These are phyloP conservation scores for Astrephomene gubernaculifera DNA, from an alignment of 139 green algal genomes.

Conservation along the genomic window DNA sequence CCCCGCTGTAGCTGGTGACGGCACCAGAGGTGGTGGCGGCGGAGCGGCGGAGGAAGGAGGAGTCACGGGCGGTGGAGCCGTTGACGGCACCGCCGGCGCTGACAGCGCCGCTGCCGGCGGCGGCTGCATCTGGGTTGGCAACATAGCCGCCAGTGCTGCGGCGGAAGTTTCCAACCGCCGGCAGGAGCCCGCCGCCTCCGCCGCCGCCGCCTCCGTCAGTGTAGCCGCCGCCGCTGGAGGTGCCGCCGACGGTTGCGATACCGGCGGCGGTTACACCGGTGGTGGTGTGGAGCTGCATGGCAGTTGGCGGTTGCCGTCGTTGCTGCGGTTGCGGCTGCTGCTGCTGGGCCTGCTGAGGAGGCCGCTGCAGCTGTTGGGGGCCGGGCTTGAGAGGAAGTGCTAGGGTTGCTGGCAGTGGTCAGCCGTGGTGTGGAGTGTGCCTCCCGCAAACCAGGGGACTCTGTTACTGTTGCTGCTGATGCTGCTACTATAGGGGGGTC, in stretches of 20 bases:
- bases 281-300: conserved; percentile 14
- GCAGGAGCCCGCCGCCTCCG: not conserved
- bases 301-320: not conserved
- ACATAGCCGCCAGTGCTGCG: not conserved
- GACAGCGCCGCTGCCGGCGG: not conserved
- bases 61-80: not conserved
- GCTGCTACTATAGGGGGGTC: too few relatives aligned
- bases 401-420: not conserved
- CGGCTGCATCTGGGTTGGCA: not conserved
- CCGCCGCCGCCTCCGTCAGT: not conserved
- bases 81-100: not conserved
- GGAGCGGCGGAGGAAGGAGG: not conserved
- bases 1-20: not conserved
- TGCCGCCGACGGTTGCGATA: not conserved
- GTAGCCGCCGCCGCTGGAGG: not conserved
- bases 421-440: too few relatives aligned
- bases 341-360: not conserved
- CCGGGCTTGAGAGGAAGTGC: not conserved
- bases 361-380: not conserved
- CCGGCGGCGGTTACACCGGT: conserved; percentile 28
- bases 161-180: not conserved
- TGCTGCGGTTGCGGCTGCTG: not conserved
- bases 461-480: too few relatives aligned
- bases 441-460: too few relatives aligned
- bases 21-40: too few relatives aligned